Base-by-base conservation (phyloP, 352 stramenopile genomes). In the Phytophthora meadii region DNA sequence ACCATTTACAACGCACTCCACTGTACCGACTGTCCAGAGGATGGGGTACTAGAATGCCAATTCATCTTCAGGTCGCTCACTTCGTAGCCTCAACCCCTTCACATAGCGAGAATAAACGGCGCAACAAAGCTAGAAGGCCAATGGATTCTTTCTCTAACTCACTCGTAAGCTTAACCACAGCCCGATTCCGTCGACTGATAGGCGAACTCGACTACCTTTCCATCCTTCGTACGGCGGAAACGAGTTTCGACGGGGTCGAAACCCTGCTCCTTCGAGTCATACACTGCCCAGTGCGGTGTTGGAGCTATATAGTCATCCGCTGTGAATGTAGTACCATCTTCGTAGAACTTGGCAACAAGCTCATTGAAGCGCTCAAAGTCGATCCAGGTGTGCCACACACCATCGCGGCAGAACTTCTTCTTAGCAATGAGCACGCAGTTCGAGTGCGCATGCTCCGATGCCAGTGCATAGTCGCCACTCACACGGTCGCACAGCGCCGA, bases 371-470 rank as follows among this genome's bases (percentile, higher is more conserved):
- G 97, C 37, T 97, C 88, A 74, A 99, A 99, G 81, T 99, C 92
- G 70, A 99, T 99, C 98, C 98, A 99, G 45, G 98, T 99, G 72
- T 98, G 90, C 98, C 98, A 99, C 55, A 91, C 82, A 68, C 90
- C 93, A 22, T 97, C 84, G 27, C 87, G 85, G 59, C 83, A 86
- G 64, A 96, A 98, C 45, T 89, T 89, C 55, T 87, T 92, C 78
- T 97, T 93, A 6, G 97, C 96, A 28, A 99, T 81, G 17, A 99
- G 79, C 22, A 99, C 96, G 62, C 92, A 98, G 64, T 97, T 98
- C 5, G 94, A 98, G 78, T 99, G 97, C 37, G 97, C 89, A 70
- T 99, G 97, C 74, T 98, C 94, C 41, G 95, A 97, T 24, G 95
- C 95, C 25, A 99, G 80, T 17, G 87, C 95, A 72, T 99, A 99